These are phyloP conservation scores for Chenopodium album DNA, from an alignment of 148 eudicot species.

Conservation along the genomic window DNA sequence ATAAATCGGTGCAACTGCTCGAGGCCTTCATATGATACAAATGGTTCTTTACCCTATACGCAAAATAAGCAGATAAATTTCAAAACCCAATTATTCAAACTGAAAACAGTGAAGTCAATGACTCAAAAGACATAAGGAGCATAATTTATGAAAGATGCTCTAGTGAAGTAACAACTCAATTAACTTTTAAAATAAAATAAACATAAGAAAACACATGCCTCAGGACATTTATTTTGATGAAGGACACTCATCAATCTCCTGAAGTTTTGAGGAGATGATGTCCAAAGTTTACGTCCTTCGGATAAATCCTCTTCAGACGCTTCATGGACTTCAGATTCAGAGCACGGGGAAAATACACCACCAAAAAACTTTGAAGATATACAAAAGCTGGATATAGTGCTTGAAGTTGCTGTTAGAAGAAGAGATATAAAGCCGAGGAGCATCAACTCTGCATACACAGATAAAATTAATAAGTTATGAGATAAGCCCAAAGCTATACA, in stretches of 20 bases:
- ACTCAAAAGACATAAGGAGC: neutral
- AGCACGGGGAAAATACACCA: slow-evolving; percentile 78
- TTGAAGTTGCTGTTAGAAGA: slow-evolving; percentile 87
- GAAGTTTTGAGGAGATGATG: slow-evolving; percentile 36
- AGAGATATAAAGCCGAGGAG: slow-evolving; percentile 95
- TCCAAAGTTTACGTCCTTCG: slow-evolving; percentile 63
- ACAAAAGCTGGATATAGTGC: slow-evolving; percentile 76
- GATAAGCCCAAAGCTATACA: slow-evolving; percentile 6
- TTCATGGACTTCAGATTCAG: slow-evolving; percentile 51
- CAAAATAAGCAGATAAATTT: slow-evolving; percentile 14
- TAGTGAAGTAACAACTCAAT: neutral
- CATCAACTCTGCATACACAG: slow-evolving; percentile 74
- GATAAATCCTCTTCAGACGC: slow-evolving; percentile 38
- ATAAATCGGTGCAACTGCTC: slow-evolving; percentile 98
- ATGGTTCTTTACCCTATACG: slow-evolving; percentile 78
- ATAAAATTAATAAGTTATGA: slow-evolving; percentile 7
- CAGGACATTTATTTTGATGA: slow-evolving; percentile 63
- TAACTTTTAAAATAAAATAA: neutral
- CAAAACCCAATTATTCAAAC: neutral
- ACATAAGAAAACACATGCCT: slow-evolving; percentile 47
- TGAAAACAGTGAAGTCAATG: neutral
- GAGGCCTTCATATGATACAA: slow-evolving; percentile 93
- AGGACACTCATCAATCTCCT: slow-evolving; percentile 60
- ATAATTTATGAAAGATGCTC: neutral
- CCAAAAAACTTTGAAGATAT: slow-evolving; percentile 77